Base-by-base conservation (phyloP, 306 rosid species). In the Prunus davidiana region DNA sequence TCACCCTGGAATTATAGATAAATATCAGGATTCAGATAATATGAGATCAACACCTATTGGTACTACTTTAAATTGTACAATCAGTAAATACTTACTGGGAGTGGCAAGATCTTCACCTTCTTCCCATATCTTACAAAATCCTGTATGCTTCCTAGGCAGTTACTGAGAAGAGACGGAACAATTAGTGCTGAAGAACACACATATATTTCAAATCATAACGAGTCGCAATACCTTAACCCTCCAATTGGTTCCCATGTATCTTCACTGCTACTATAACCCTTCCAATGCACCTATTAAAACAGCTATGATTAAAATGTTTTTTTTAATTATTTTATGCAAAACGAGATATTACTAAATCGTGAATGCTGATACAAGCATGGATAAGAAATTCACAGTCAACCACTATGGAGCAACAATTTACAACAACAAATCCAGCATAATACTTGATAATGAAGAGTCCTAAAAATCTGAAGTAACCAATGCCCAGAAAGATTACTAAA, bases 191-290 rank as follows among this genome's bases (percentile, higher is more conserved):
- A 80, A 15, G 67, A 20, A 34, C 27, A 47, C 73, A 77, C 43
- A 71, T 63, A 69, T 52, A 76, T 64, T 32, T 62, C 80, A 50
- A 77, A 68, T 72, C 73, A 58, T 50, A 81, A 30, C 76, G 74
- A 50, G 10, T 49, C 62, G 71, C 66, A 75, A 41, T 84, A 91
- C 98, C 88, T 83, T 83, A 94, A 85, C 76, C 81, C 84, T 78
- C 82, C 84, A 51, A 86, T 76, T 67, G 94, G 92, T 76, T 94
- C 97, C 97, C 98, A 94, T 54, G 98, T 85, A 79, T 90, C 88
- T 76, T 85, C 93, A 75, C 88, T 85, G 80, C 89, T 49, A 77
- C 79, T 22, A 66, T 75, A 86, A 52, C 96, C 96, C 86, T 83
- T 94, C 98, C 98, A 94, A 67, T 24, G 92, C 78, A 92, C 97